phyloP scores from a whole-genome alignment of 768 basidiomycete species.

The Amanita fuliginea region DNA sequence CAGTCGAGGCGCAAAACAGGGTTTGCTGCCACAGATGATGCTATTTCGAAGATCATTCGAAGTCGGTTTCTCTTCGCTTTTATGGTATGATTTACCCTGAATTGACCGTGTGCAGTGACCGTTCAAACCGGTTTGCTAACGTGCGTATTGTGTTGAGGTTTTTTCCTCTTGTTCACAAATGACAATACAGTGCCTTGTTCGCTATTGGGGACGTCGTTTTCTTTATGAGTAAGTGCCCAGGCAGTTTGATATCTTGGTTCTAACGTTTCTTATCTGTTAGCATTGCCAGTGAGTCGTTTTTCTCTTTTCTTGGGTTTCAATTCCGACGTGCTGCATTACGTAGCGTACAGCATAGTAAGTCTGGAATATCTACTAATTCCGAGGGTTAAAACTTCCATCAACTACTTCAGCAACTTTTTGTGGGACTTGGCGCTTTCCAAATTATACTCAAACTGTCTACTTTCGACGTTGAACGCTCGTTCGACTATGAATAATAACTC shows the following conservation, averaged over 20 bases:
- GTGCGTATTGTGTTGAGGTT: conserved; percentile 12
- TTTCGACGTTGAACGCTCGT: conserved; percentile 39
- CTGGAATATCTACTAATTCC: neutral
- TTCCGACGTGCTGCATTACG: neutral
- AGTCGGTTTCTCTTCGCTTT: conserved; percentile 10
- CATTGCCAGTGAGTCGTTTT: conserved; percentile 21
- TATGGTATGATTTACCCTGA: conserved; percentile 7
- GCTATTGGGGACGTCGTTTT: conserved; percentile 31
- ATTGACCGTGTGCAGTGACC: conserved; percentile 17
- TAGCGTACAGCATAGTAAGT: conserved; percentile 36
- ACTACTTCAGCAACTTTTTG: conserved; percentile 30
- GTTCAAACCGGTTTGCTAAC: conserved; percentile 33
- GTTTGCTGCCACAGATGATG: conserved; percentile 30
- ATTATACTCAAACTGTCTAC: conserved; percentile 35
- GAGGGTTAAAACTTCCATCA: neutral
- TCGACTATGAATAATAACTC: conserved; percentile 18
- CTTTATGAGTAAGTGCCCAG: conserved; percentile 27
- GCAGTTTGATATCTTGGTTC: neutral
- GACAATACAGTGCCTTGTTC: conserved; percentile 21
- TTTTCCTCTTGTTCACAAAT: neutral
- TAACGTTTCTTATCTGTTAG: conserved; percentile 10
- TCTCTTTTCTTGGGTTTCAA: neutral
- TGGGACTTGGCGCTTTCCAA: conserved; percentile 39
- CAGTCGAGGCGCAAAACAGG: conserved; percentile 27
- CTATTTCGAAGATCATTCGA: conserved; percentile 25